A percentile compares a stretch with the other conserved stretches of the same genome.
phyloP scores from a whole-genome alignment of 495 filamentous ascomycete genomes.

The Podospora didyma region DNA sequence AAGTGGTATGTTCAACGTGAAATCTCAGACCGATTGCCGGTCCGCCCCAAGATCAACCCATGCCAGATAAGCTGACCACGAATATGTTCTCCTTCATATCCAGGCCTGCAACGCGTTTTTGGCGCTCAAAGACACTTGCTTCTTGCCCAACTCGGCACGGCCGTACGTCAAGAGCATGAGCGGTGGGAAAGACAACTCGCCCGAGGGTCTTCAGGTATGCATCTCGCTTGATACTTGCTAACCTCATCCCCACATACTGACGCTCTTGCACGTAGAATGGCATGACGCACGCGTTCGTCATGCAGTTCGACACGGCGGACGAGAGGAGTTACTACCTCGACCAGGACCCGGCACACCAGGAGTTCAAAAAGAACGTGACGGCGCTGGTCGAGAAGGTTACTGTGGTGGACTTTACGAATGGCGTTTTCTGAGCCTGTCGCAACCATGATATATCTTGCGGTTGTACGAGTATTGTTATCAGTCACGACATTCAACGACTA shows the following conservation, averaged over 20 bases:
- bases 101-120: slow-evolving; percentile 24
- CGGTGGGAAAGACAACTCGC: slow-evolving; percentile 60
- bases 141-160: slow-evolving; percentile 43
- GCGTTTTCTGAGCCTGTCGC: not conserved
- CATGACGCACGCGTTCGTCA: slow-evolving; percentile 57
- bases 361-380: slow-evolving; percentile 36
- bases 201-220: slow-evolving; percentile 56
- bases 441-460: too few species aligned
- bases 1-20: not conserved
- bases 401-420: slow-evolving; percentile 1
- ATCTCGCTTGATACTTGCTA: not conserved
- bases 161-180: slow-evolving; percentile 53
- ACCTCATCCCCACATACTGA: not conserved
- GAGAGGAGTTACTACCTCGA: slow-evolving; percentile 53
- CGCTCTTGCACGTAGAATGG: slow-evolving; percentile 34
- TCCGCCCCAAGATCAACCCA: too few species aligned
- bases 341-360: slow-evolving; percentile 48
- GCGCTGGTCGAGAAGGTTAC: slow-evolving; percentile 31
- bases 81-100: too few species aligned
- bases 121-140: slow-evolving; percentile 36
- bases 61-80: too few species aligned
- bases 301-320: slow-evolving; percentile 53
- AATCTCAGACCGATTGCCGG: not conserved
- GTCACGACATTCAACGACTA: too few species aligned
- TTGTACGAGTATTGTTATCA: too few species aligned